A percentile compares a stretch with the other conserved stretches of the same genome.
Evolutionary conservation across 1,284 basidiomycete species (phyloP).

Genomic region (Austropuccinia psidii): DNA sequence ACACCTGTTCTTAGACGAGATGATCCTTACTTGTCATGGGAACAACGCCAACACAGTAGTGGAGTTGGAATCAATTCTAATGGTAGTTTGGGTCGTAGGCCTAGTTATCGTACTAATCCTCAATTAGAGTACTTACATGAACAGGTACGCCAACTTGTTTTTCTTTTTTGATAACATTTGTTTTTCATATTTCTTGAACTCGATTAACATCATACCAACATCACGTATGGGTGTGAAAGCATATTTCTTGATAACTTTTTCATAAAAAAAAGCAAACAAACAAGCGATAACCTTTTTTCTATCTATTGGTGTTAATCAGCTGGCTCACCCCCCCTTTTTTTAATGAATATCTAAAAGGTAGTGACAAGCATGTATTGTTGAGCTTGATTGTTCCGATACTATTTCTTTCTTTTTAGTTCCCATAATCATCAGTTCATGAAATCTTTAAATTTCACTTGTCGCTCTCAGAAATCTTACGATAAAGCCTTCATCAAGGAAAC

Average conservation of each 20-base stretch:
- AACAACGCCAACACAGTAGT: constrained; percentile 59
- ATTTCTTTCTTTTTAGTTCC: constrained; percentile 5
- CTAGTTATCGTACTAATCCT: constrained; percentile 64
- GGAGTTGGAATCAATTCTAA: constrained; percentile 68
- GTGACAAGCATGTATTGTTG: background rate
- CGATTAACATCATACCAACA: constrained; percentile 49
- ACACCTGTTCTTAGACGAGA: constrained; percentile 45
- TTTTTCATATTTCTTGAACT: constrained; percentile 48
- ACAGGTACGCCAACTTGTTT: constrained; percentile 59
- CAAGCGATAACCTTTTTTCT: no score
- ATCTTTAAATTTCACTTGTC: no score
- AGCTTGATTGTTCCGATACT: constrained; percentile 15
- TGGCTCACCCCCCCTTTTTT: constrained; percentile 69
- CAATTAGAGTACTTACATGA: constrained; percentile 83
- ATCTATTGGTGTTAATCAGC: constrained; percentile 54
- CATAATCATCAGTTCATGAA: background rate
- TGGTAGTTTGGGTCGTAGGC: constrained; percentile 65
- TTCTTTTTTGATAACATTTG: constrained; percentile 41
- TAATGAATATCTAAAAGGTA: background rate
- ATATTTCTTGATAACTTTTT: no score
- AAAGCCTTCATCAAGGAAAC: no score
- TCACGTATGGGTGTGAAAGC: constrained; percentile 48
- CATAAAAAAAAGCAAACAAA: no score
- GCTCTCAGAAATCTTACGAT: no score
- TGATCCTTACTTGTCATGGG: constrained; percentile 44